Conservation (phyloP, 495 filamentous ascomycete genomes). For the Acidiella bohemica region DNA sequence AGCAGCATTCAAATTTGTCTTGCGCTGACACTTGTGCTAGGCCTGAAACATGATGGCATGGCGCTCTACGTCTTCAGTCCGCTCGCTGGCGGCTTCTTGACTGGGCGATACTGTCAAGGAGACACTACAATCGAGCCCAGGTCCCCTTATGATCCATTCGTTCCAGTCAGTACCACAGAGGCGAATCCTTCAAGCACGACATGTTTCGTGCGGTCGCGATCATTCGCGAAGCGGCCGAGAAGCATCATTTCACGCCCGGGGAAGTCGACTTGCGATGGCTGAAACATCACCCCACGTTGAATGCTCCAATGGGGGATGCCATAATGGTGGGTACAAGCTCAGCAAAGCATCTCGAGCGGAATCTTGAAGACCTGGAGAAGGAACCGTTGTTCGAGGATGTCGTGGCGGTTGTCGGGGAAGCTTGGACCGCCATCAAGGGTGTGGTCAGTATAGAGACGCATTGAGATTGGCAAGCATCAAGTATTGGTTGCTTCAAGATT, state of each 20-base stretch:
- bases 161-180: neutral
- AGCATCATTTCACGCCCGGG: slow-evolving; percentile 5
- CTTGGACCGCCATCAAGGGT: neutral
- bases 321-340: slow-evolving; percentile 7
- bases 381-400: neutral
- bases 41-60: slow-evolving; percentile 36
- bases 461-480: neutral
- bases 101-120: slow-evolving; percentile 18
- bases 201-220: slow-evolving; percentile 5
- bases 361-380: slow-evolving; percentile 5
- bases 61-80: slow-evolving; percentile 38
- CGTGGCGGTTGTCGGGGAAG: neutral
- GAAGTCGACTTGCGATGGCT: slow-evolving; percentile 7
- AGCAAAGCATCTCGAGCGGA: slow-evolving; percentile 10
- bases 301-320: slow-evolving; percentile 5
- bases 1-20: too few relatives aligned
- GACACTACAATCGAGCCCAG: neutral
- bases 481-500: too few relatives aligned
- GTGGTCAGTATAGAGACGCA: neutral
- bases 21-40: too few relatives aligned
- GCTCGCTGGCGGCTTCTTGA: slow-evolving; percentile 38
- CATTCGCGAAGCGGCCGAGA: slow-evolving; percentile 4
- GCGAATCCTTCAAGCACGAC: neutral
- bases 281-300: slow-evolving; percentile 4
- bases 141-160: neutral